Conservation (phyloP, 306 rosid species). For the Fagus sylvatica region DNA sequence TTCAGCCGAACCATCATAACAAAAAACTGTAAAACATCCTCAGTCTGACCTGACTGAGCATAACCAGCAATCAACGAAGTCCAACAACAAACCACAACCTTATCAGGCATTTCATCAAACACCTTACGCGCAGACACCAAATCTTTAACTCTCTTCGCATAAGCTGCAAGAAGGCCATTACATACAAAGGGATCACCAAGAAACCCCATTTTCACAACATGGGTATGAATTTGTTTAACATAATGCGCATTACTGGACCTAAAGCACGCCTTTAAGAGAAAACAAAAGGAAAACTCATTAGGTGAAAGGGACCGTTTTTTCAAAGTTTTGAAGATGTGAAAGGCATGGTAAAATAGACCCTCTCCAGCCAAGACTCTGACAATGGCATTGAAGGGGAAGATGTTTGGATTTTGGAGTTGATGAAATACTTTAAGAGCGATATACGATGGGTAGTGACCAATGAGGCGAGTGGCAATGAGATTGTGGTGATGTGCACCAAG, state of each 20-base stretch:
- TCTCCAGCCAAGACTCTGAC: conserved; percentile 51
- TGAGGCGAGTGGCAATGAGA: conserved; percentile 62
- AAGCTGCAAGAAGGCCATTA: conserved; percentile 44
- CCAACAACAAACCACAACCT: conserved; percentile 40
- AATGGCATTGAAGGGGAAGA: conserved; percentile 59
- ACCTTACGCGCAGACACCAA: conserved; percentile 40
- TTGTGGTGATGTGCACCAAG: conserved; percentile 56
- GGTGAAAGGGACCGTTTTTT: conserved; percentile 40
- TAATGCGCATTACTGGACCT: conserved; percentile 21
- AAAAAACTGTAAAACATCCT: conserved; percentile 49
- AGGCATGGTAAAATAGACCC: conserved; percentile 31
- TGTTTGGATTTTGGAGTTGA: conserved; percentile 50
- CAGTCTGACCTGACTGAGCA: conserved; percentile 41
- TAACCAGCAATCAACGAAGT: conserved; percentile 52
- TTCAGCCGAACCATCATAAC: conserved; percentile 41
- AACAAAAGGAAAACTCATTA: conserved; percentile 59
- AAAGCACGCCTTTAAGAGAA: conserved; percentile 52
- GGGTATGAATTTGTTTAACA: conserved; percentile 50
- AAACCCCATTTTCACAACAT: conserved; percentile 44
- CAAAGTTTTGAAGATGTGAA: conserved; percentile 41
- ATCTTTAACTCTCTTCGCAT: conserved; percentile 39
- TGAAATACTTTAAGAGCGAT: conserved; percentile 38
- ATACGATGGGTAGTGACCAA: conserved; percentile 53
- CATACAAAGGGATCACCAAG: conserved; percentile 36
- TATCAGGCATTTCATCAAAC: conserved; percentile 66